Conservation (phyloP, 1,139 yeast genomes). For the Torulaspora globosa region DNA sequence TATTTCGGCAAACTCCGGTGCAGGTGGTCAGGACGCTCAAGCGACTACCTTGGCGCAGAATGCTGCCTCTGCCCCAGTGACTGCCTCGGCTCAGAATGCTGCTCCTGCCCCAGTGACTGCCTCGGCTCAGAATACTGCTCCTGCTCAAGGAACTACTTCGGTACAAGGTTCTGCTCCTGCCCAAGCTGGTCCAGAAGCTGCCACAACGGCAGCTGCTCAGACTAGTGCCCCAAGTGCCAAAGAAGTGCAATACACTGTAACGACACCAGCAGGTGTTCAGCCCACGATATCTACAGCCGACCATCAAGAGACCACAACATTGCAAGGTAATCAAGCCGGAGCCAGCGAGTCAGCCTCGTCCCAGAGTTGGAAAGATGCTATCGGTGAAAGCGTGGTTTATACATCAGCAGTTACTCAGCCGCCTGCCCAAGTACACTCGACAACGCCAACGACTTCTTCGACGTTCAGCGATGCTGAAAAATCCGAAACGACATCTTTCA, state of each 20-base stretch:
- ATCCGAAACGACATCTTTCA: slow-evolving; percentile 9
- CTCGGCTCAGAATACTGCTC: background rate
- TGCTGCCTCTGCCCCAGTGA: background rate
- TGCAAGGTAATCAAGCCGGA: background rate
- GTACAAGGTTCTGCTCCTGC: too few relatives aligned
- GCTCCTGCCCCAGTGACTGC: slow-evolving; percentile 9
- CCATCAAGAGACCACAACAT: background rate
- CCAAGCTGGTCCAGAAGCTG: background rate
- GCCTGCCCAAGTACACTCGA: slow-evolving; percentile 10
- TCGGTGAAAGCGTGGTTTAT: slow-evolving; percentile 6
- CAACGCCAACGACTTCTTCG: slow-evolving; percentile 23
- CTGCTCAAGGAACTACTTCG: background rate
- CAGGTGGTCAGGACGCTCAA: slow-evolving; percentile 6
- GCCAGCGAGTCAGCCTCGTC: background rate
- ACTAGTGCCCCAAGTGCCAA: background rate
- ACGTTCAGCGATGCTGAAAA: too few relatives aligned
- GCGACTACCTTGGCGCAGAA: slow-evolving; percentile 9
- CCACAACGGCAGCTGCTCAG: slow-evolving; percentile 4
- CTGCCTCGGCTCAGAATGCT: slow-evolving; percentile 9
- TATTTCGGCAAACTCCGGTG: background rate
- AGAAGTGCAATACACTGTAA: background rate
- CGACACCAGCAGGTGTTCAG: background rate
- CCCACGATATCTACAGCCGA: too few relatives aligned
- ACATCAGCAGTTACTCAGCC: slow-evolving; percentile 11
- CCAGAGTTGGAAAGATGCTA: background rate